A percentile compares a stretch with the other conserved stretches of the same genome.
phyloP scores from a whole-genome alignment of 2,329 filamentous ascomycete species.

The Endothia cerciana region DNA sequence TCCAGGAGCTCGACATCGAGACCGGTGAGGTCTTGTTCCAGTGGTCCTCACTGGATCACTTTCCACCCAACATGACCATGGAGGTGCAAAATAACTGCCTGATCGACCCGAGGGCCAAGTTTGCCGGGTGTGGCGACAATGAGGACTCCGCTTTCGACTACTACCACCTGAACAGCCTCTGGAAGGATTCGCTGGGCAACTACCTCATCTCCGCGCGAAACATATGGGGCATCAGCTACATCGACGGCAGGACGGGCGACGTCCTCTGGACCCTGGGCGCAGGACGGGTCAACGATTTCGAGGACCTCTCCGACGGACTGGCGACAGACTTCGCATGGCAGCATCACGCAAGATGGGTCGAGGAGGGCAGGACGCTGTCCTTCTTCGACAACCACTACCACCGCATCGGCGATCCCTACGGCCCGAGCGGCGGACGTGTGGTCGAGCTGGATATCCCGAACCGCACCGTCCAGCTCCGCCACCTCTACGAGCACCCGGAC shows the following conservation, averaged over 20 bases:
- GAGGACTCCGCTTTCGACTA: constrained; percentile 38
- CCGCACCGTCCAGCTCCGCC: constrained; percentile 37
- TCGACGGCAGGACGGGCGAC: constrained; percentile 34
- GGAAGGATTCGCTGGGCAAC: constrained; percentile 41
- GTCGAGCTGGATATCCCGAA: constrained; percentile 35
- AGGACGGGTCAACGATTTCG: constrained; percentile 41
- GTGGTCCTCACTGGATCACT: constrained; percentile 35
- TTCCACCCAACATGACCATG: constrained; percentile 22
- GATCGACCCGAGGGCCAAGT: constrained; percentile 20
- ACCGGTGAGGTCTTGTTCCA: constrained; percentile 44
- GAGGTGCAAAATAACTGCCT: constrained; percentile 27
- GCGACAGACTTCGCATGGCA: constrained; percentile 45
- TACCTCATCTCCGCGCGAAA: constrained; percentile 43
- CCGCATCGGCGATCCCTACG: constrained; percentile 27
- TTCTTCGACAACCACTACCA: constrained; percentile 43
- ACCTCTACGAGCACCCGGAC: constrained; percentile 38
- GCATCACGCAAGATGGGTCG: constrained; percentile 41
- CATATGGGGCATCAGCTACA: constrained; percentile 37
- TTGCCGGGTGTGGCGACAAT: constrained; percentile 27
- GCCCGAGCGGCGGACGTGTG: constrained; percentile 30
- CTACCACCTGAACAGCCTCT: constrained; percentile 44
- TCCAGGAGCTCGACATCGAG: constrained; percentile 44
- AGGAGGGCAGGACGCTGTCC: constrained; percentile 36
- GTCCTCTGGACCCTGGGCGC: constrained; percentile 43
- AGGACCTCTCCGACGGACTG: constrained; percentile 39